These are phyloP conservation scores for Ophiostoma perfectum DNA, from an alignment of 2,329 filamentous ascomycete genomes.

Conservation along the genomic window DNA sequence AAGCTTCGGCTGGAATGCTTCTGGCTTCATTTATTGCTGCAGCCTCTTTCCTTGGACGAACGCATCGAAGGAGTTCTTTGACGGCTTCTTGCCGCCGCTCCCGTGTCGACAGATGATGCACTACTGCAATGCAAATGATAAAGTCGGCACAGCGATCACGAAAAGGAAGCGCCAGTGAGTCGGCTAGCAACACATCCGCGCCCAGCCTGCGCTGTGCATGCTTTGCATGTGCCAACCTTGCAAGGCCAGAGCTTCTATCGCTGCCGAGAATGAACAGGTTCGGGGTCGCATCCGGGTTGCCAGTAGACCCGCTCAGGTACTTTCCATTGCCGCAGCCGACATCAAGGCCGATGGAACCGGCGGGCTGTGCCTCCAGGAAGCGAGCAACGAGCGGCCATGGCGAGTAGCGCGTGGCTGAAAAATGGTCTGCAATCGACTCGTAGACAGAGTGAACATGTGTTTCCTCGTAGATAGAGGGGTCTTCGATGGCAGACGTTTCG, in stretches of 20 bases:
- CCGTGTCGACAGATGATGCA: constrained; percentile 84
- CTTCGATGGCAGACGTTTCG: background rate
- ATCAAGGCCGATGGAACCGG: constrained; percentile 78
- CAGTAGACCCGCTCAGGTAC: constrained; percentile 52
- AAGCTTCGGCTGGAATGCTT: background rate
- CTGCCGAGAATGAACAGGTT: constrained; percentile 74
- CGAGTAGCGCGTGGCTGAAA: constrained; percentile 72
- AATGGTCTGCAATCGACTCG: constrained; percentile 77
- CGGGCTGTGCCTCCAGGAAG: constrained; percentile 61
- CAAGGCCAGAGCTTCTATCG: constrained; percentile 65
- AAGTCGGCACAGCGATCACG: constrained; percentile 61
- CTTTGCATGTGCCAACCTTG: constrained; percentile 43
- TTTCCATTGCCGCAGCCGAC: constrained; percentile 97
- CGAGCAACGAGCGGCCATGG: constrained; percentile 87
- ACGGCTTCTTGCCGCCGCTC: constrained; percentile 69
- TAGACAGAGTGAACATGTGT: constrained; percentile 89
- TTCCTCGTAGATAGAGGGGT: constrained; percentile 61
- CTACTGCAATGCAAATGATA: constrained; percentile 85
- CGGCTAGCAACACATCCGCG: constrained; percentile 70
- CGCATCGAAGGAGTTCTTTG: constrained; percentile 60
- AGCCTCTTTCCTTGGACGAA: constrained; percentile 38
- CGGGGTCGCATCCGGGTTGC: background rate
- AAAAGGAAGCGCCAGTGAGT: constrained; percentile 79
- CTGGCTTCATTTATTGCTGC: constrained; percentile 3
- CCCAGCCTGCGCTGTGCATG: constrained; percentile 28